phyloP scores from a whole-genome alignment of 345 rosid species.

The Erucastrum elatum region DNA sequence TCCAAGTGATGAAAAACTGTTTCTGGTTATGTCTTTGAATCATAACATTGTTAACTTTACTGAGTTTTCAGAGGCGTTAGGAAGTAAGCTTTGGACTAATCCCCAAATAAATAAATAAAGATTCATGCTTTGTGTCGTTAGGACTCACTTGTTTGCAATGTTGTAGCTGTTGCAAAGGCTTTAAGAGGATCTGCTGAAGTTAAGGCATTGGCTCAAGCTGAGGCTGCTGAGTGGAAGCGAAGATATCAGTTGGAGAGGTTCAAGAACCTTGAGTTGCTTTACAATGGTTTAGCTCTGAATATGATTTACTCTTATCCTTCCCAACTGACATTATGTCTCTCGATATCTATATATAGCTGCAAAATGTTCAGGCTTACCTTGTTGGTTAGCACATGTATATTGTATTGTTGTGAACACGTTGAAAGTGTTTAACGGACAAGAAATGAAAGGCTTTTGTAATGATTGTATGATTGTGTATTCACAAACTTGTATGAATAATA shows the following conservation, averaged over 20 bases:
- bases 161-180: conserved; percentile 89
- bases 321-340: no score
- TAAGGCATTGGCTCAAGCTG: conserved; percentile 94
- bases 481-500: no score
- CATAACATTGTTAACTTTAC: not conserved
- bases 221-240: conserved; percentile 98
- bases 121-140: conserved; percentile 3
- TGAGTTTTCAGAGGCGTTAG: conserved; percentile 77
- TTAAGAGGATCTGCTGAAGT: conserved; percentile 92
- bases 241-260: conserved; percentile 81
- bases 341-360: no score
- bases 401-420: not conserved
- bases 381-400: not conserved
- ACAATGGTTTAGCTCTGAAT: conserved; percentile 49
- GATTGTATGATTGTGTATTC: no score
- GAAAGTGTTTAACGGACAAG: no score
- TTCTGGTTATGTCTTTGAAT: not conserved
- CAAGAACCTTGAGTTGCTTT: conserved; percentile 50
- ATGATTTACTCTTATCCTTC: no score
- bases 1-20: not conserved
- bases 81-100: conserved; percentile 54
- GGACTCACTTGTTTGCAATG: not conserved
- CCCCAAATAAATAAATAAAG: not conserved
- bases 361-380: no score
- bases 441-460: not conserved